phyloP scores from a whole-genome alignment of 2,329 filamentous ascomycete genomes.

The Monilinia aucupariae region DNA sequence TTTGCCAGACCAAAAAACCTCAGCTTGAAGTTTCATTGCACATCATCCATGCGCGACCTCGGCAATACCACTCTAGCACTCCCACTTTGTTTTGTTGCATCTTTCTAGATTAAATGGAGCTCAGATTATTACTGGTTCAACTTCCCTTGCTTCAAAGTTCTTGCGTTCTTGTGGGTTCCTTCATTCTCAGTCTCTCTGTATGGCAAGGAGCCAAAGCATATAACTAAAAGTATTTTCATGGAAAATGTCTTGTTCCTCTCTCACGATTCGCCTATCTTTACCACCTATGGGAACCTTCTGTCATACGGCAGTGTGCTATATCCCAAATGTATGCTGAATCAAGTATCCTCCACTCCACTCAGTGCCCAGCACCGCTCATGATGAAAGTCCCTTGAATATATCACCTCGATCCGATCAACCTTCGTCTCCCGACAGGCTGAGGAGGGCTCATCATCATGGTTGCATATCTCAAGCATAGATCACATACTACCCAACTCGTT shows the following conservation, averaged over 20 bases:
- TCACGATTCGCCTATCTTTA: neutral
- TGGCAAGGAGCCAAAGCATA: neutral
- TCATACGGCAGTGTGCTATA: neutral
- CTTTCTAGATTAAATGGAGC: neutral
- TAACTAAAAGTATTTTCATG: neutral
- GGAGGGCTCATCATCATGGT: neutral
- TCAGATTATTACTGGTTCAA: neutral
- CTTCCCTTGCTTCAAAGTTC: neutral
- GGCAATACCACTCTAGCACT: neutral
- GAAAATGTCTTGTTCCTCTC: neutral
- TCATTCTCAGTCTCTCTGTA: neutral
- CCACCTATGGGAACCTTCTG: neutral
- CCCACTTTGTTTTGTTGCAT: neutral
- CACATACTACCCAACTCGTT: conserved; percentile 5
- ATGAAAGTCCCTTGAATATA: neutral
- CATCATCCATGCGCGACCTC: neutral
- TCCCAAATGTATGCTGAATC: too few species aligned
- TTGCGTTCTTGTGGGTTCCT: neutral
- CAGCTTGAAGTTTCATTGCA: neutral
- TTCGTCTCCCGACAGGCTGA: neutral
- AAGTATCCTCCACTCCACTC: neutral
- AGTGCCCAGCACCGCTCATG: neutral
- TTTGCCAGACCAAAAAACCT: neutral
- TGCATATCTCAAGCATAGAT: conserved; percentile 9
- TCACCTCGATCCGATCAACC: neutral